Base-by-base conservation (phyloP, 192 early-diverging fungal species). In the Spinellus fusiger region DNA sequence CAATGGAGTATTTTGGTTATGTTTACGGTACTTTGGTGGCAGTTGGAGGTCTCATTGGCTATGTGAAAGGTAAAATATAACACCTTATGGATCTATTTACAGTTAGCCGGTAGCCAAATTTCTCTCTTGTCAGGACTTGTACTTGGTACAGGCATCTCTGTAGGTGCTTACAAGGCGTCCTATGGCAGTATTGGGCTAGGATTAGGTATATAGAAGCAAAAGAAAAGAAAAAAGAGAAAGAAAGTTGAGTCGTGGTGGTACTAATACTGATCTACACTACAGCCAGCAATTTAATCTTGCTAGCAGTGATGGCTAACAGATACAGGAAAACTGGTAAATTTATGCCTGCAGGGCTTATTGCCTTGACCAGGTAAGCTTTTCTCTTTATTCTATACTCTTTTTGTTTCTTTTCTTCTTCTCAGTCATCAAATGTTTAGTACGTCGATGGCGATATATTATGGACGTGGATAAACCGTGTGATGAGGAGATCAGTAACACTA, bases 261-360 rank as follows among this genome's bases (percentile, higher is more conserved):
- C n/a, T n/a, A n/a, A n/a, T n/a, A n/a, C n/a, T n/a, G n/a, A n/a
- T n/a, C n/a, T n/a, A n/a, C n/a, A n/a, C n/a, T n/a, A 33, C 47
- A 77, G 66, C 32, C 12, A 64, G 69, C 2, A 65, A 57, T 44
- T 22, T 65, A 31, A 7, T 53, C 4, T 50, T 78, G 4, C 40
- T 75, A 31, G 7, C 50, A 8, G 61, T 76, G 8, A 77, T 77
- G 79, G 72, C 77, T 3, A n/a, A 54, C 0, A 61, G 73, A 28
- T 80, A 73, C 60, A 33, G 27, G 10, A 69, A 69, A 44, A 55
- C 62, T 28, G 73, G 73, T 9, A 71, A 68, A 49, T 72, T 77
- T 32, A 77, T 80, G 76, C 70, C 76, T 23, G 76, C 69, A n/a
- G 76, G 76, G 4, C 31, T 75, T 7, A 64, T 77, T 8, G 47